phyloP scores from a whole-genome alignment of 2,329 filamentous ascomycete genomes.

The Venturia asperata region DNA sequence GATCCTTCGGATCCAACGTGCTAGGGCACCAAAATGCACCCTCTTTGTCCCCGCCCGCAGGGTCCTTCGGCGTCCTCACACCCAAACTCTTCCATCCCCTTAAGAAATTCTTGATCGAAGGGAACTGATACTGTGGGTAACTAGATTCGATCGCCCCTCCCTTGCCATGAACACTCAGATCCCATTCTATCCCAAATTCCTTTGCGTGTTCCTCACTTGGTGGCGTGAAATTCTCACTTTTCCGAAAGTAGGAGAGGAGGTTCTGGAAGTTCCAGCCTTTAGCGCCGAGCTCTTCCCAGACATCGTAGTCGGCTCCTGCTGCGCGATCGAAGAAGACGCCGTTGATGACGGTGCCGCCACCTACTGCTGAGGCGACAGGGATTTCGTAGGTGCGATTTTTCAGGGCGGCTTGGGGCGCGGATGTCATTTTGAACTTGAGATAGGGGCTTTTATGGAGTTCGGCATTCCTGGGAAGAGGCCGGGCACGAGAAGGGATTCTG shows the following conservation, averaged over 20 bases:
- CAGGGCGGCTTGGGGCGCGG: neutral
- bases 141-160: neutral
- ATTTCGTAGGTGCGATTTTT: neutral
- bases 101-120: neutral
- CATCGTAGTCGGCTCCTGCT: slow-evolving; percentile 38
- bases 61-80: neutral
- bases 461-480: neutral
- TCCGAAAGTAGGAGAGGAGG: slow-evolving; percentile 26
- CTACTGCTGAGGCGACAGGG: slow-evolving; percentile 22
- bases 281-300: slow-evolving; percentile 41
- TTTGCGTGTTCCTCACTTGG: neutral
- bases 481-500: neutral
- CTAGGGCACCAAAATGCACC: neutral
- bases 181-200: neutral
- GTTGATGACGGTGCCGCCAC: slow-evolving; percentile 34
- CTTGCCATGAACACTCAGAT: neutral
- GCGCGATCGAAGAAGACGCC: slow-evolving; percentile 35
- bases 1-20: slow-evolving; percentile 1
- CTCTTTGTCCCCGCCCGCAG: neutral
- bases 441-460: neutral
- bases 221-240: slow-evolving; percentile 20
- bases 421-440: neutral
- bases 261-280: slow-evolving; percentile 52
- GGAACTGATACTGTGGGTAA: slow-evolving; percentile 2
- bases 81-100: neutral